Percentiles rank a stretch among this genome's conserved stretches.
Conservation (phyloP, 257 asterid genomes). For the Solanum bulbocastanum region DNA sequence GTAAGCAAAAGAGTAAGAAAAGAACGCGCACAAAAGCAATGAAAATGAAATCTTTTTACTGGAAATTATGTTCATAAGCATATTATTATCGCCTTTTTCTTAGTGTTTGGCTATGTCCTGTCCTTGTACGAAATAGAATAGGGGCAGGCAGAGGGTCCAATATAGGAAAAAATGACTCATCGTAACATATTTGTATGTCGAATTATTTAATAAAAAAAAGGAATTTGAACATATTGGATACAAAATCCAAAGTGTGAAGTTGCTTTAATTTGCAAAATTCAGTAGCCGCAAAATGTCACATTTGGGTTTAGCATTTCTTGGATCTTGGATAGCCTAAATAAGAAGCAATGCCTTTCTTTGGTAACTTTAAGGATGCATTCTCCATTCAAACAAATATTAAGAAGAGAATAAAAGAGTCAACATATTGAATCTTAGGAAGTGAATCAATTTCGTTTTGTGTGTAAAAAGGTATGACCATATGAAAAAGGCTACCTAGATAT, state of each 20-base stretch:
- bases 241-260: slow-evolving; percentile 4
- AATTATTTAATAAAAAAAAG: not conserved
- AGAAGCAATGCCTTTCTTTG: slow-evolving; percentile 57
- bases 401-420: not conserved
- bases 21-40: slow-evolving; percentile 9
- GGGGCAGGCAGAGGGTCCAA: not conserved
- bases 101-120: not conserved
- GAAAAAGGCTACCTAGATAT: not conserved
- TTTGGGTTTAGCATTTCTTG: slow-evolving; percentile 66
- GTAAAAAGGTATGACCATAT: not conserved
- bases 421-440: not conserved
- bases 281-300: slow-evolving; percentile 37
- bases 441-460: not conserved
- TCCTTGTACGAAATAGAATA: not conserved
- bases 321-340: slow-evolving; percentile 30
- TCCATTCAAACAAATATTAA: not conserved
- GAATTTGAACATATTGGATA: slow-evolving; percentile 29
- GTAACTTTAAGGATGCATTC: not conserved
- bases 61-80: not conserved
- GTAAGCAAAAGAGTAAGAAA: slow-evolving; percentile 24
- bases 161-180: not conserved
- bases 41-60: not conserved
- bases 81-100: not conserved
- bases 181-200: not conserved
- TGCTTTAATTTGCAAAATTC: slow-evolving; percentile 21